phyloP scores from a whole-genome alignment of 306 rosid genomes.

The Dalbergia cultrata region DNA sequence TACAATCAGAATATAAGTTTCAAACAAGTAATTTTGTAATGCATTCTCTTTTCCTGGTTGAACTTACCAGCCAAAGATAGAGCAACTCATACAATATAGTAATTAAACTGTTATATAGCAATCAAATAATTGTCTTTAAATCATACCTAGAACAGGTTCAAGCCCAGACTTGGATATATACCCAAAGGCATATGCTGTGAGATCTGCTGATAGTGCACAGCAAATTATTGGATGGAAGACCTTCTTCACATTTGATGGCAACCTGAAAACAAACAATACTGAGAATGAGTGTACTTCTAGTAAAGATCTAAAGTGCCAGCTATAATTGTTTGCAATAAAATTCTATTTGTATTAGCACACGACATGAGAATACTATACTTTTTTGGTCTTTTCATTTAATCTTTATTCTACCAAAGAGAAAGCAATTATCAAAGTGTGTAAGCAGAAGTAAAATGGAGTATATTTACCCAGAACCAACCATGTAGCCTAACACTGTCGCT shows the following conservation, averaged over 20 bases:
- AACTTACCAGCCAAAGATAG: conserved; percentile 30
- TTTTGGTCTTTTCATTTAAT: background rate
- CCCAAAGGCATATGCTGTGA: conserved; percentile 82
- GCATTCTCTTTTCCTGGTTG: conserved; percentile 4
- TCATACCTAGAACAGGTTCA: conserved; percentile 90
- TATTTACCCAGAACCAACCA: conserved; percentile 88
- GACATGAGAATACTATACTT: background rate
- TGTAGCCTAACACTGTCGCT: conserved; percentile 88
- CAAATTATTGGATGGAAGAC: conserved; percentile 96
- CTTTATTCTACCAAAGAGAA: background rate
- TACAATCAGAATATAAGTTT: background rate
- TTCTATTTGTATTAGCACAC: background rate
- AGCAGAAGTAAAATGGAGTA: conserved; percentile 37
- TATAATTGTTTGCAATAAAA: conserved; percentile 13
- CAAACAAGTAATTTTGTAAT: conserved; percentile 25
- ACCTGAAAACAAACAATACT: conserved; percentile 56
- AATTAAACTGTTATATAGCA: conserved; percentile 19
- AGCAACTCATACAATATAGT: background rate
- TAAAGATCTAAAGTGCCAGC: conserved; percentile 13
- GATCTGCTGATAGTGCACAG: conserved; percentile 85
- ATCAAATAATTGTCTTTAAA: conserved; percentile 27
- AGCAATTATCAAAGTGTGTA: background rate
- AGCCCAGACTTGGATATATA: conserved; percentile 78
- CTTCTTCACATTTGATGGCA: conserved; percentile 78
- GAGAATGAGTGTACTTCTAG: conserved; percentile 19